Conservation (phyloP, 768 basidiomycete species). For the Mycena maculata region DNA sequence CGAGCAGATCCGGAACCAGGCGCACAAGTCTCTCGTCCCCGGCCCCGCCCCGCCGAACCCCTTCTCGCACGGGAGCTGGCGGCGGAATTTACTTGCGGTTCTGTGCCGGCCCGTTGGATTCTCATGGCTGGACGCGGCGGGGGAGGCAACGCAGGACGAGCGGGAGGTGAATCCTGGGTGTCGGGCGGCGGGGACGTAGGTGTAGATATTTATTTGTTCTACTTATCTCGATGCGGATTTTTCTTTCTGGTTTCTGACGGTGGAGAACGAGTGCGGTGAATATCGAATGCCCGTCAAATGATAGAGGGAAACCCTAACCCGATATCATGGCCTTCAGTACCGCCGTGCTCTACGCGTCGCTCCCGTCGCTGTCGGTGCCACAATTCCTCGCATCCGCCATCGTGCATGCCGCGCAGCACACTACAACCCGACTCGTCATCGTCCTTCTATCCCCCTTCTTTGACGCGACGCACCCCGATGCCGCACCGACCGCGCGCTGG, state of each 20-base stretch:
- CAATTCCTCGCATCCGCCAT: constrained; percentile 69
- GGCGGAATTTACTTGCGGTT: constrained; percentile 78
- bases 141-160: constrained; percentile 74
- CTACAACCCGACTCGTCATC: constrained; percentile 66
- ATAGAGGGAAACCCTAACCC: no score
- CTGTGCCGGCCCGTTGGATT: constrained; percentile 84
- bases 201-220: no score
- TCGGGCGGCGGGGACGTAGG: neutral
- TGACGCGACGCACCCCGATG: constrained; percentile 47
- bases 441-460: constrained; percentile 75
- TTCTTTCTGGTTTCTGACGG: no score
- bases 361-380: constrained; percentile 63
- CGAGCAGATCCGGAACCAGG: constrained; percentile 93
- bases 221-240: no score
- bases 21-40: constrained; percentile 75
- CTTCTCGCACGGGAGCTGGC: constrained; percentile 84
- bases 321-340: constrained; percentile 27
- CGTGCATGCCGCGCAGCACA: constrained; percentile 58
- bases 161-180: constrained; percentile 83
- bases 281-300: no score
- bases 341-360: constrained; percentile 65
- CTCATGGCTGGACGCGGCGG: constrained; percentile 80
- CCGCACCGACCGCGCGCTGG: constrained; percentile 74
- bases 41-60: constrained; percentile 83
- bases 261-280: no score